These are phyloP conservation scores for Tetrahymena thermophila DNA, from an alignment of 73 alveolate species.

Conservation along the genomic window DNA sequence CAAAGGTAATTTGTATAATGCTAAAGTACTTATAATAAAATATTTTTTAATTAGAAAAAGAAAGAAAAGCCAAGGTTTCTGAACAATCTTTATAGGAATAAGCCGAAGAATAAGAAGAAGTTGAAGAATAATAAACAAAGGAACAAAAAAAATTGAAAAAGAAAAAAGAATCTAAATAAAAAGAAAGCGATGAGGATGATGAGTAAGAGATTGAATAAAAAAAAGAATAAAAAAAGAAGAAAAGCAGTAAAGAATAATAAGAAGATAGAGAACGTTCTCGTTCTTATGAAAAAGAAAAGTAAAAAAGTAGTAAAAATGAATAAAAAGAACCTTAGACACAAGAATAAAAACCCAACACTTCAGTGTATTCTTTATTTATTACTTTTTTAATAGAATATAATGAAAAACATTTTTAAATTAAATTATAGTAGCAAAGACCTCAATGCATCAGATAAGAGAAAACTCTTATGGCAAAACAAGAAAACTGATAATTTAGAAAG, in stretches of 20 bases:
- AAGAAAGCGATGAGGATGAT: neutral
- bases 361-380: neutral
- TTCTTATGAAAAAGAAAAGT: neutral
- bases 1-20: neutral
- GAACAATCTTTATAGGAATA: neutral
- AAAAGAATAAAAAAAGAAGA: neutral
- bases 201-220: neutral
- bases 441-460: neutral
- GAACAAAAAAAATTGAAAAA: neutral
- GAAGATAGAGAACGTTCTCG: neutral
- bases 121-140: neutral
- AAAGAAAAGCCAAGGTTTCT: neutral
- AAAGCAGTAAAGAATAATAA: neutral
- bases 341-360: neutral
- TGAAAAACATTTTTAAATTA: neutral
- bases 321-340: neutral
- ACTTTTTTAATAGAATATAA: neutral
- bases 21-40: neutral
- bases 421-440: neutral
- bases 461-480: neutral
- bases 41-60: neutral
- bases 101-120: neutral
- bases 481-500: neutral
- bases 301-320: neutral
- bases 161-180: neutral